Percentiles rank a stretch among this genome's conserved stretches.
Conservation (phyloP, 2,329 filamentous ascomycete species). For the Paracamarosporium sp. region DNA sequence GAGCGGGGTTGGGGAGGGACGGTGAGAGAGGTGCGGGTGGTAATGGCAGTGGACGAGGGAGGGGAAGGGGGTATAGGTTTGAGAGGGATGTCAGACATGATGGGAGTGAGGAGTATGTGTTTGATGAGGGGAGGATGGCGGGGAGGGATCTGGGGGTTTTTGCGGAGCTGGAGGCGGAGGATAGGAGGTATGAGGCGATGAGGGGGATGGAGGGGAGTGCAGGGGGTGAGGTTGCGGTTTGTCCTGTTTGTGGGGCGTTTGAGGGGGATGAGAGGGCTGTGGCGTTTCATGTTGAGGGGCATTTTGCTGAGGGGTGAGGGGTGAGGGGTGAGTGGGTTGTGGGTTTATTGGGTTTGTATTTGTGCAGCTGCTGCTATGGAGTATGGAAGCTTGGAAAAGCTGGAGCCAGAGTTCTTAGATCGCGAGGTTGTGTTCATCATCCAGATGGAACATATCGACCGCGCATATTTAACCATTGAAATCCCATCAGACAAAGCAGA, state of each 20-base stretch:
- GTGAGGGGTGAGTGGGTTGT: too few relatives aligned
- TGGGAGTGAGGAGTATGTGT: slow-evolving; percentile 40
- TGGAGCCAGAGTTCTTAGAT: too few relatives aligned
- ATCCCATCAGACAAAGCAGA: too few relatives aligned
- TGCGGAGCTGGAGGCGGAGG: slow-evolving; percentile 34
- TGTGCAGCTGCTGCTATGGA: too few relatives aligned
- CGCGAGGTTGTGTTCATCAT: too few relatives aligned
- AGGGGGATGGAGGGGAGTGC: slow-evolving; percentile 19
- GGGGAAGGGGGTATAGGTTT: slow-evolving; percentile 15
- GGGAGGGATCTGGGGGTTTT: slow-evolving; percentile 22
- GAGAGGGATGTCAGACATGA: slow-evolving; percentile 37
- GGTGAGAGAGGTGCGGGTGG: slow-evolving; percentile 21
- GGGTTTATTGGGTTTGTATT: too few relatives aligned
- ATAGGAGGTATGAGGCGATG: slow-evolving; percentile 33
- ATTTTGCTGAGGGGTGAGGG: slow-evolving; percentile 53
- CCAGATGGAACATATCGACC: too few relatives aligned
- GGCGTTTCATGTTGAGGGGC: slow-evolving; percentile 68
- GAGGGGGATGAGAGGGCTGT: slow-evolving; percentile 73
- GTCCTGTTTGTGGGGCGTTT: slow-evolving; percentile 71
- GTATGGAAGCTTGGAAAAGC: too few relatives aligned
- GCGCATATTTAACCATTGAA: too few relatives aligned
- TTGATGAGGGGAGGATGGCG: slow-evolving; percentile 25
- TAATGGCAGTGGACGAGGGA: slow-evolving; percentile 8
- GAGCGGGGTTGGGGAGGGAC: slow-evolving; percentile 33
- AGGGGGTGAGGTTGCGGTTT: slow-evolving; percentile 46